Base-by-base conservation (phyloP, 208 protist genomes). In the Acanthamoeba polyphaga region DNA sequence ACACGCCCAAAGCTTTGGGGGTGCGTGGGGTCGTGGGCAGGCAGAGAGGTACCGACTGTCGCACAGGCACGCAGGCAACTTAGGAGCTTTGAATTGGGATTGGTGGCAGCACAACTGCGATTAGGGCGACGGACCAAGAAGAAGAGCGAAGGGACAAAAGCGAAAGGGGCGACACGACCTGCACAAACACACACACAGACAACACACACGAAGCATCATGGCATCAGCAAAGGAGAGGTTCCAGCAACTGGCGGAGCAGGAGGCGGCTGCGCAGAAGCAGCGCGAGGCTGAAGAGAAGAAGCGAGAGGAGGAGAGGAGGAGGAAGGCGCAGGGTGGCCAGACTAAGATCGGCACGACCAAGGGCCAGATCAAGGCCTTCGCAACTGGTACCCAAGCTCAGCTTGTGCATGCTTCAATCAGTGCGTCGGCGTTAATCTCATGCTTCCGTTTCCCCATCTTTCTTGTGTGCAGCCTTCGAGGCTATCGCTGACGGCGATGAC, bases 351-450 rank as follows among this genome's bases (percentile, higher is more conserved):
- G 85, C 58, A 92, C 85, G 4, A 74, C 85, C 0, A 92, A 92
- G 43, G 85, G 85, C 13, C 85, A 92, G 60, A 92, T 92, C 51
- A 92, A 92, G 58, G 85, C 85, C 58, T 92, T 92, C 32, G 85
- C 85, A 15, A 92, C 85, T 32, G 72, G 72, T 80, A 49, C 72
- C 0, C 29, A 9, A 9, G 70, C 15, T 32, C 2, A 4, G 34
- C 10, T 49, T n/a, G 72, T 27, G 15, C 13, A 49, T 78, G 17
- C 24, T 22, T n/a, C 8, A 68, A 29, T 29, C 10, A 27, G 24
- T 29, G 49, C 15, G 15, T 53, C 49, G 49, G 49, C 49, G 49
- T 15, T 53, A 53, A 53, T 32, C 22, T 70, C 64, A 70, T 27
- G n/a, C 27, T 70, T 4, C 64, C 34, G 8, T 70, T 70, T 15